phyloP scores from a whole-genome alignment of 1,284 basidiomycete species.

The Phenoliferia sp. region DNA sequence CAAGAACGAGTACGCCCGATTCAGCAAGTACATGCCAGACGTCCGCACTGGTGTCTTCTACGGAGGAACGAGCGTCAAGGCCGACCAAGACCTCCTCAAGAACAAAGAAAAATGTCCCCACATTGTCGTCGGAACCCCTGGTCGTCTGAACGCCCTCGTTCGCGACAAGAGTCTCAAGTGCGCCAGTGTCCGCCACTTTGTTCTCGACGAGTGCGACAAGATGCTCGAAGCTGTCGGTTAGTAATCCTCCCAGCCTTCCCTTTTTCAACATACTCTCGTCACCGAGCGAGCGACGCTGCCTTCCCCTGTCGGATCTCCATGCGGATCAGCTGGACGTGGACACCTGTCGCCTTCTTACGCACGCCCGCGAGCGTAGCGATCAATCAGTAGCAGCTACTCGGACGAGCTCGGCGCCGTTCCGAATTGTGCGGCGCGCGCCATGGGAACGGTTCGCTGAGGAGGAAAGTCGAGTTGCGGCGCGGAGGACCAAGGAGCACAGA shows the following conservation, averaged over 20 bases:
- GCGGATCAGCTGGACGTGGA: neutral
- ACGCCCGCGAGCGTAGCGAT: too few relatives aligned
- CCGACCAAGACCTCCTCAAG: slow-evolving; percentile 89
- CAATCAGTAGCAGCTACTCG: too few relatives aligned
- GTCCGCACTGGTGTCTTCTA: slow-evolving; percentile 97
- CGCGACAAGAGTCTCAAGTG: slow-evolving; percentile 90
- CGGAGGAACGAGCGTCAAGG: slow-evolving; percentile 90
- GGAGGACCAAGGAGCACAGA: too few relatives aligned
- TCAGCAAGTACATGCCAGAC: slow-evolving; percentile 99
- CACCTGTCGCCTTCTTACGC: too few relatives aligned
- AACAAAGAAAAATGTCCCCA: slow-evolving; percentile 98
- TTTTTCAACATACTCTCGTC: neutral
- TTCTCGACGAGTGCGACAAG: slow-evolving; percentile 99
- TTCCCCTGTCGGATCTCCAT: neutral
- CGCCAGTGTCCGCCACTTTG: slow-evolving; percentile 96
- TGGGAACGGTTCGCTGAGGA: too few relatives aligned
- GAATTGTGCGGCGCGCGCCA: too few relatives aligned
- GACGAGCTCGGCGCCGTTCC: too few relatives aligned
- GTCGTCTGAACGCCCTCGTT: slow-evolving; percentile 85
- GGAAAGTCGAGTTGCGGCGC: too few relatives aligned
- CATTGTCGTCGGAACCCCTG: slow-evolving; percentile 97
- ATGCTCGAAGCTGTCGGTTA: slow-evolving; percentile 99
- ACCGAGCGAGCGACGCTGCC: neutral
- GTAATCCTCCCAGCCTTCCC: slow-evolving; percentile 46
- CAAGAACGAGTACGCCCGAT: slow-evolving; percentile 98